Base-by-base conservation (phyloP, 257 asterid genomes). In the Orobanche coerulescens region DNA sequence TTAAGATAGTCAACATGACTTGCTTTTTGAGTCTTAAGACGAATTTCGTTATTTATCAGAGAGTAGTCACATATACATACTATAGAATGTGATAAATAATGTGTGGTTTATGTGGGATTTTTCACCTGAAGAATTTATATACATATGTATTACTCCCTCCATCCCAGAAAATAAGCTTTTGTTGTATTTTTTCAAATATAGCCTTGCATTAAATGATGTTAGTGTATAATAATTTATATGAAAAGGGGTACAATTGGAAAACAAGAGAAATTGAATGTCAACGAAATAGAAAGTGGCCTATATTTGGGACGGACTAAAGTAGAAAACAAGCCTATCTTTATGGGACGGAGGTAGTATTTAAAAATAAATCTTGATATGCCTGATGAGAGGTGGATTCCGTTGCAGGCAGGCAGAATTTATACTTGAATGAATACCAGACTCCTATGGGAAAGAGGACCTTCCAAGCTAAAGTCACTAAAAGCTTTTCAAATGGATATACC, bases 401-500 rank as follows among this genome's bases (percentile, higher is more conserved):
- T 76, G 64, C 85, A 85, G 95, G 92, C 61, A 65, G 76, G 64
- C 94, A 73, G 67, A 81, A 70, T 68, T 64, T 79, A 60, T 73
- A 73, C 68, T 42, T 78, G 62, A 84, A 75, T 58, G 87, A 82
- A 48, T 70, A 72, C 70, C 93, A 73, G 62, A 71, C 73, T 49
- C 70, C 81, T 58, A n/a, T 44, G 48, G 94, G 90, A 57, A 93
- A 85, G 66, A 84, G 78, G 73, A 67, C 81, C 59, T 89, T 93
- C 80, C 86, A 87, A 73, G 97, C 97, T 31, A 87, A 79, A 73
- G 90, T 93, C 63, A 81, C 84, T 12, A 83, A 80, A 79, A 80
- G 81, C 77, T 70, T 82, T 58, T 62, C 79, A 30, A 81, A 81
- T 26, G 88, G 92, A 62, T 89, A 77, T 70, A 76, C 84, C 18